phyloP scores from a whole-genome alignment of 2,329 filamentous ascomycete genomes.

The Chalaropsis ovoidea region DNA sequence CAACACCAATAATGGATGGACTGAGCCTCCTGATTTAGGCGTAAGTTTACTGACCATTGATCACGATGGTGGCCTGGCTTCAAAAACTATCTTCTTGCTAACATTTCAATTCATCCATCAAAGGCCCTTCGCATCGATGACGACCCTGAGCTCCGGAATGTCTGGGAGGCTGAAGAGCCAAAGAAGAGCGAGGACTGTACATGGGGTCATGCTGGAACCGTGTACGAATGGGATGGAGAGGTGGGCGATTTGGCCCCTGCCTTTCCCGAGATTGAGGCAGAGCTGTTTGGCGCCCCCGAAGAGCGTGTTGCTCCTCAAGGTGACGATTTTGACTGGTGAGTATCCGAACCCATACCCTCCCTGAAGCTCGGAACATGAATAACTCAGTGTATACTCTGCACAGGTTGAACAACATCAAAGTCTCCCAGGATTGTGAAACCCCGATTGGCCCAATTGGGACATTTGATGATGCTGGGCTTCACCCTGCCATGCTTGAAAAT shows the following conservation, averaged over 20 bases:
- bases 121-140: not conserved
- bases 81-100: not conserved
- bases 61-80: not conserved
- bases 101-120: not conserved
- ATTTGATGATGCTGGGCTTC: slow-evolving; percentile 71
- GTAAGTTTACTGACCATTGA: not conserved
- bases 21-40: not conserved
- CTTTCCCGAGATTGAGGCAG: slow-evolving; percentile 57
- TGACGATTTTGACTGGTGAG: slow-evolving; percentile 21
- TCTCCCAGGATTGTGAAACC: slow-evolving; percentile 46
- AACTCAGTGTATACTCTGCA: not conserved
- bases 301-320: slow-evolving; percentile 33
- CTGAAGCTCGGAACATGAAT: not conserved
- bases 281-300: slow-evolving; percentile 58
- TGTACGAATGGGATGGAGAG: slow-evolving; percentile 80
- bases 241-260: slow-evolving; percentile 74
- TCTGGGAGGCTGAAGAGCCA: not conserved
- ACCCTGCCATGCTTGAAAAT: slow-evolving; percentile 74
- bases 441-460: slow-evolving; percentile 43
- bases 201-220: slow-evolving; percentile 27
- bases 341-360: slow-evolving; percentile 28
- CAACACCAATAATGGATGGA: not conserved
- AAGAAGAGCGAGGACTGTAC: not conserved
- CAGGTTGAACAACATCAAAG: slow-evolving; percentile 47
- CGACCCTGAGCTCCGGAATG: not conserved